phyloP scores from a whole-genome alignment of 352 stramenopile species.

The Phytophthora vignae region DNA sequence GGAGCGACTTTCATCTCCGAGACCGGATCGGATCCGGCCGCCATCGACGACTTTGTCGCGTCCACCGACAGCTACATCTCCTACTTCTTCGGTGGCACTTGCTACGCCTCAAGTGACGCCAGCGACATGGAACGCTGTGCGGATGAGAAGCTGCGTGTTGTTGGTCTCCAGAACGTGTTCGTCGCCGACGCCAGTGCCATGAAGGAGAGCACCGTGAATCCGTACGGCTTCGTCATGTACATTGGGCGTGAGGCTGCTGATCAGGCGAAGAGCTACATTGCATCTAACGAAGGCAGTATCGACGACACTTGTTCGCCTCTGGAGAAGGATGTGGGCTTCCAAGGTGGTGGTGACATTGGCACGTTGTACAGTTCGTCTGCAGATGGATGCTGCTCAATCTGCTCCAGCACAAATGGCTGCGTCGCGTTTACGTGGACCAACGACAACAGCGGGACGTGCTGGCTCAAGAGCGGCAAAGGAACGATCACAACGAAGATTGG shows the following conservation, averaged over 20 bases:
- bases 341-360: constrained; percentile 51
- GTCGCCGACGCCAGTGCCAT: constrained; percentile 65
- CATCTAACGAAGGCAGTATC: constrained; percentile 10
- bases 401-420: constrained; percentile 34
- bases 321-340: constrained; percentile 53
- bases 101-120: constrained; percentile 60
- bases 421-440: constrained; percentile 58
- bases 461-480: constrained; percentile 57
- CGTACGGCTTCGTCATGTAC: constrained; percentile 84
- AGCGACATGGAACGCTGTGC: constrained; percentile 61
- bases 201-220: constrained; percentile 67
- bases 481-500: constrained; percentile 18
- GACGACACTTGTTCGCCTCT: constrained; percentile 34
- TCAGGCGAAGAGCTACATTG: constrained; percentile 48
- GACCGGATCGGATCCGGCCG: constrained; percentile 33
- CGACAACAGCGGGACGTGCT: constrained; percentile 58
- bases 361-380: constrained; percentile 33
- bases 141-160: constrained; percentile 59
- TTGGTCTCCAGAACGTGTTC: constrained; percentile 71
- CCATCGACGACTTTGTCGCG: constrained; percentile 51
- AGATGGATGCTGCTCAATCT: constrained; percentile 51
- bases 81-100: constrained; percentile 76
- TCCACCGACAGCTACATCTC: constrained; percentile 46
- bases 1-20: constrained; percentile 59
- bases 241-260: constrained; percentile 60